Percentiles rank a stretch among this genome's conserved stretches.
phyloP scores from a whole-genome alignment of 2,329 filamentous ascomycete species.

The Pyricularia grisea region DNA sequence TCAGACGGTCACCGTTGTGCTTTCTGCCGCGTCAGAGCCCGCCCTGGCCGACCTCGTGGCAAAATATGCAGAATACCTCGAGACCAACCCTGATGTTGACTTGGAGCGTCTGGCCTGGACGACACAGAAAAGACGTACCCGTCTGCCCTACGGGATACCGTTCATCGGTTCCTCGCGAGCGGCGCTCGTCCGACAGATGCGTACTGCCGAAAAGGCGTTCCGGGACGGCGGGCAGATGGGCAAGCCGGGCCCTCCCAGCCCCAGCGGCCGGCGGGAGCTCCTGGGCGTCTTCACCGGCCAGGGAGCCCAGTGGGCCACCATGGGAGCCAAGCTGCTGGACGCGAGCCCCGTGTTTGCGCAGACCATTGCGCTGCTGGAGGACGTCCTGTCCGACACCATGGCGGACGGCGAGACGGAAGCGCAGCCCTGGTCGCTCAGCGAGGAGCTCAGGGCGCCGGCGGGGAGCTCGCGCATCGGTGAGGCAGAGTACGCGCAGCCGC shows the following conservation, averaged over 20 bases:
- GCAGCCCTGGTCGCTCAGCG: constrained; percentile 23
- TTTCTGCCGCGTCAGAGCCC: neutral
- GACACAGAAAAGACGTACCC: neutral
- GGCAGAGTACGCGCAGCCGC: constrained; percentile 24
- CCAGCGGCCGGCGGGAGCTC: constrained; percentile 12
- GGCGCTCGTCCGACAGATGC: neutral
- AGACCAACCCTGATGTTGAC: neutral
- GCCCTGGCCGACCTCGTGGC: neutral
- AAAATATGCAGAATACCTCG: neutral
- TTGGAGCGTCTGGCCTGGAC: neutral
- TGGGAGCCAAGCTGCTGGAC: constrained; percentile 25
- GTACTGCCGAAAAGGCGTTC: neutral
- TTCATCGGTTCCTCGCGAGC: neutral
- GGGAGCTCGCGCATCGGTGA: constrained; percentile 22
- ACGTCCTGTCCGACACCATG: neutral
- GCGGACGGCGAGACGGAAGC: neutral
- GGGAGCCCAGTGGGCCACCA: constrained; percentile 32
- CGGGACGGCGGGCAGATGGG: no score
- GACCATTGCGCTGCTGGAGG: constrained; percentile 20
- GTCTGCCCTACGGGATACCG: neutral
- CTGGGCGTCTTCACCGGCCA: constrained; percentile 24
- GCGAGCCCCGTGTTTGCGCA: constrained; percentile 22
- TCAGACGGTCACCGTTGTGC: neutral
- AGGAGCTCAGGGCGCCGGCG: constrained; percentile 25
- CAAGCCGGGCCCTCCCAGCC: neutral